phyloP scores from a whole-genome alignment of 1,139 yeast species.

The Citeromyces siamensis region DNA sequence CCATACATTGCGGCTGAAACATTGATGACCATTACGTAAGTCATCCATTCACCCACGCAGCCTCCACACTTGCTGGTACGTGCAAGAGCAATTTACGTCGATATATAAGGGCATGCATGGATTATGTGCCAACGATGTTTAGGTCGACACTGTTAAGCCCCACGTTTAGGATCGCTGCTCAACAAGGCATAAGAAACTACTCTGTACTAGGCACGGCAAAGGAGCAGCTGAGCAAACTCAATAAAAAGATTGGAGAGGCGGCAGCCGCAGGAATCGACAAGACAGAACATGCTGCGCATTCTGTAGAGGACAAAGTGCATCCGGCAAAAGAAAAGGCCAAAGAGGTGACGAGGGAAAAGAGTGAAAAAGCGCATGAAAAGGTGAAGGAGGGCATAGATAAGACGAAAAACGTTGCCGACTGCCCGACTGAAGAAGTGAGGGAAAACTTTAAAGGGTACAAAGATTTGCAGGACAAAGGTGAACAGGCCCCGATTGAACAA shows the following conservation, averaged over 20 bases:
- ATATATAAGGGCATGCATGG: no score
- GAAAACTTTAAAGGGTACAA: constrained; percentile 24
- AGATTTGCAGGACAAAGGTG: constrained; percentile 30
- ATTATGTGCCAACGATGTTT: no score
- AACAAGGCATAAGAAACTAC: not conserved
- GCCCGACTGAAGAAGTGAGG: constrained; percentile 12
- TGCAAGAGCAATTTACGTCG: no score
- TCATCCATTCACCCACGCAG: no score
- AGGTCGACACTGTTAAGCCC: not conserved
- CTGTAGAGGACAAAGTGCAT: constrained; percentile 4
- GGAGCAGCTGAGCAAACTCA: constrained; percentile 15
- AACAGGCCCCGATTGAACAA: constrained; percentile 29
- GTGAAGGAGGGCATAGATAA: constrained; percentile 6
- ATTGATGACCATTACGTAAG: no score
- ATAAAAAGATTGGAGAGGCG: constrained; percentile 17
- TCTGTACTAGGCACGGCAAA: constrained; percentile 15
- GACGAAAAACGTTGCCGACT: constrained; percentile 1
- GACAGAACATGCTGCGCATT: constrained; percentile 13
- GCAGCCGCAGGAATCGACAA: constrained; percentile 17
- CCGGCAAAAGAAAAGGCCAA: constrained; percentile 6
- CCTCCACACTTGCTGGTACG: no score
- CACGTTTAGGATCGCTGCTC: not conserved
- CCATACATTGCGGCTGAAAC: no score
- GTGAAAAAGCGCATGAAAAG: constrained; percentile 4
- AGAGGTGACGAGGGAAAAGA: constrained; percentile 6